A percentile compares a stretch with the other conserved stretches of the same genome.
phyloP scores from a whole-genome alignment of 2,329 filamentous ascomycete genomes.

The Aspergillus neoniger region DNA sequence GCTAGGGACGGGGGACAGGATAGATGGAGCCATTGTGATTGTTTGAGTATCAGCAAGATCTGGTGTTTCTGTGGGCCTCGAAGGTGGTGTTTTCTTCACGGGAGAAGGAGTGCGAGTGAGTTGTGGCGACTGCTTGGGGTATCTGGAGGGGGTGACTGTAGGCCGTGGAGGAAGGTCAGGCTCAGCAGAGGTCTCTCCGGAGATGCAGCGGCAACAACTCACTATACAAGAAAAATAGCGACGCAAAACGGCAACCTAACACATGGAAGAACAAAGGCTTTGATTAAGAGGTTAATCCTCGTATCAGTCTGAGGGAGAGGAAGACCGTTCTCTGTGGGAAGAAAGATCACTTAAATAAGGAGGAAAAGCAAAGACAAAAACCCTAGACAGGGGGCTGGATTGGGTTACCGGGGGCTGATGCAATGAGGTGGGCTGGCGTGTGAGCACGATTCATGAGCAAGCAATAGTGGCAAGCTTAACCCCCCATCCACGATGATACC shows the following conservation, averaged over 20 bases:
- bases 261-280: constrained; percentile 6
- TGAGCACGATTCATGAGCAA: not conserved
- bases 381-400: not conserved
- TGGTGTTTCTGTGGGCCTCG: not conserved
- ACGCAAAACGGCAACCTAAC: constrained; percentile 14
- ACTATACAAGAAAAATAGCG: constrained; percentile 8
- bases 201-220: constrained; percentile 12
- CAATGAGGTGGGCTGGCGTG: not conserved
- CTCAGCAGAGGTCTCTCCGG: constrained; percentile 10
- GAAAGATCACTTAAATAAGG: constrained; percentile 7
- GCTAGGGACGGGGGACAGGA: constrained; percentile 3
- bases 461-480: constrained; percentile 1
- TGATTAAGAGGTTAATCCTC: constrained; percentile 1
- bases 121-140: constrained; percentile 12
- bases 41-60: not conserved
- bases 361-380: not conserved
- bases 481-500: not conserved
- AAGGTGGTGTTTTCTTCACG: not conserved
- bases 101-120: not conserved
- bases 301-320: not conserved
- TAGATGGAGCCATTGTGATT: constrained; percentile 3
- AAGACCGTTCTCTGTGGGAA: not conserved
- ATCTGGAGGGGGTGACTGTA: constrained; percentile 7
- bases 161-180: constrained; percentile 9
- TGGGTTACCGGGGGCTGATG: not conserved